Evolutionary conservation across 208 protist genomes (phyloP).

Genomic region (Acanthamoeba castellanii): DNA sequence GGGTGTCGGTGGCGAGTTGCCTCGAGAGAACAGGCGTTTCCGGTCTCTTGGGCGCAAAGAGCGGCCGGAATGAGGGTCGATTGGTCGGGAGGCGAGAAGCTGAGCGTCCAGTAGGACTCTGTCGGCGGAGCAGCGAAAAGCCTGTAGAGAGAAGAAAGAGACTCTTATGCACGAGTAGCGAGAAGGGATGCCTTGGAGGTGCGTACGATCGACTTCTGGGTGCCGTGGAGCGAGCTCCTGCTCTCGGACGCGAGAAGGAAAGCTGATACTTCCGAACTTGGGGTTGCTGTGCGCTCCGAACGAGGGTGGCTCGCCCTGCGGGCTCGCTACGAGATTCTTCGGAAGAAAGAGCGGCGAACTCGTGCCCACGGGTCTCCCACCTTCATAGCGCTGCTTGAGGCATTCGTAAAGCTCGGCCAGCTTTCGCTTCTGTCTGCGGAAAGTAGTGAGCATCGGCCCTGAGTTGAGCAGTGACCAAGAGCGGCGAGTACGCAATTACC

Average conservation of each 20-base stretch:
- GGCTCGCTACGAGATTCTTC: neutral
- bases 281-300: neutral
- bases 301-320: neutral
- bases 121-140: conserved; percentile 66
- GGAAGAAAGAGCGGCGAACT: conserved; percentile 43
- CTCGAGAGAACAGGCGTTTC: conserved; percentile 36
- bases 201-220: conserved; percentile 9
- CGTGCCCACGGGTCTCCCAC: neutral
- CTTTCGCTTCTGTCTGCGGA: conserved; percentile 56
- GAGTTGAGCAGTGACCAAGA: neutral
- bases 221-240: neutral
- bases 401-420: conserved; percentile 69
- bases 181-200: no score
- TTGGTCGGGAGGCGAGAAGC: neutral
- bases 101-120: neutral
- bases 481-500: neutral
- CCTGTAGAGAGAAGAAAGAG: neutral
- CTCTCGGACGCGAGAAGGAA: neutral
- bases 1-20: conserved; percentile 2
- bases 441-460: neutral
- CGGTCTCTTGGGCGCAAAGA: conserved; percentile 49
- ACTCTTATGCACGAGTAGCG: neutral
- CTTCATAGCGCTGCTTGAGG: conserved; percentile 64
- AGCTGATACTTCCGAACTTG: neutral
- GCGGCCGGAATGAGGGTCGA: neutral